phyloP scores from a whole-genome alignment of 2,329 filamentous ascomycete genomes.

The Intubia oerlemansii region DNA sequence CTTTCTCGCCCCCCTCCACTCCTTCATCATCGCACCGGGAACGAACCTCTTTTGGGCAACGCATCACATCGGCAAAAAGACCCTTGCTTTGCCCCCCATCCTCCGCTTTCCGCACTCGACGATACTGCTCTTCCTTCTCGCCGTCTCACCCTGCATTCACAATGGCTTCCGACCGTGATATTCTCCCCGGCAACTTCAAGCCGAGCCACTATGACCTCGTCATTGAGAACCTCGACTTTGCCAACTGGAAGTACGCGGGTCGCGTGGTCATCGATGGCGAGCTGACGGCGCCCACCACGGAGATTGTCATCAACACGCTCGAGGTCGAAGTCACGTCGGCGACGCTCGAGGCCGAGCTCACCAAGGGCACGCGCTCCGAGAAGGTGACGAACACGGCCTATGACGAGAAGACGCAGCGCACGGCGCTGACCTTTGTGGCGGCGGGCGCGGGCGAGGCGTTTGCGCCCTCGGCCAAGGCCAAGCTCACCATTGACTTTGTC shows the following conservation, averaged over 20 bases:
- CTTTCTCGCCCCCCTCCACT: no score
- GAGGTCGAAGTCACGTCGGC: constrained; percentile 54
- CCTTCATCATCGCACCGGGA: no score
- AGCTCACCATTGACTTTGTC: constrained; percentile 38
- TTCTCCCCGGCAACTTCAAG: constrained; percentile 45
- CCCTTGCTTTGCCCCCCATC: no score
- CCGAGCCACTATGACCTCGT: constrained; percentile 72
- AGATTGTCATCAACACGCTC: constrained; percentile 68
- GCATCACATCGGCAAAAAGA: no score
- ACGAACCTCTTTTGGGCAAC: no score
- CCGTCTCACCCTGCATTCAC: constrained; percentile 2
- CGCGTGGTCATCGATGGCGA: constrained; percentile 55
- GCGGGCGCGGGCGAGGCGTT: constrained; percentile 31
- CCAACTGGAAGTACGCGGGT: constrained; percentile 58
- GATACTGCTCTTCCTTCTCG: background rate
- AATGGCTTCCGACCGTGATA: constrained; percentile 36
- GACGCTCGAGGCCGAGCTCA: constrained; percentile 36
- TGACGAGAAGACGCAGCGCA: constrained; percentile 67
- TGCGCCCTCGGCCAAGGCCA: constrained; percentile 43
- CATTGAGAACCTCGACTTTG: constrained; percentile 62
- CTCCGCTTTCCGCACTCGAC: no score
- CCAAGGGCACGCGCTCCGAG: constrained; percentile 32
- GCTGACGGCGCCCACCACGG: constrained; percentile 48
- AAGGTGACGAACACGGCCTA: constrained; percentile 52
- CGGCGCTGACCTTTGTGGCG: constrained; percentile 47